Evolutionary conservation across 2,329 filamentous ascomycete genomes (phyloP), one percentile per base, ranked within the genome.

Genomic region (Fusarium sp.): DNA sequence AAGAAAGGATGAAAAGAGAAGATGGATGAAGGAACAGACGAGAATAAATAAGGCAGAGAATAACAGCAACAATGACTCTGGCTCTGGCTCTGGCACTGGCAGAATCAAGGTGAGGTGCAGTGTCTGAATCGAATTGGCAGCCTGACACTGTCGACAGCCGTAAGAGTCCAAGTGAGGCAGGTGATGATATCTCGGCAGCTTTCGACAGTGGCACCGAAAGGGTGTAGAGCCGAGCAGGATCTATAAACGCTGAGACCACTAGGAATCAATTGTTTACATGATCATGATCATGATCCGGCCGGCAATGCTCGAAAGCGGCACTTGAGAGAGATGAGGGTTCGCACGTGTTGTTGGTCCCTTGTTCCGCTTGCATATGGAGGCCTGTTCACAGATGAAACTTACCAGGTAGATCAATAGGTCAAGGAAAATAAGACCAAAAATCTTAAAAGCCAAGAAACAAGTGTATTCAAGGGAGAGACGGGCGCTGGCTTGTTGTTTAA

Each of bases 321-420:
- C 55, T 56, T 38, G 45, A 32, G 62, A 58, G 45, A 32, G 56
- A 55, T 39, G 67, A 32, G 44, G 44, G 38, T 47, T 62, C 38
- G 30, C 12, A 34, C 8, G 12, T 26, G 22, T 26, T 52, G 32
- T 32, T n/a, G 41, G 42, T 50, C 70, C 63, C 70, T 30, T 51
- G 38, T 52, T 66, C 41, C 55, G 56, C 28, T 47, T 70, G 57
- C 66, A 61, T 61, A 57, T 57, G 36, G 50, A 65, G 67, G 59
- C 67, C 61, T 56, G 55, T 57, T 61, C 39, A 32, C 34, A 5
- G 28, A 42, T 48, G 15, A 62, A 68, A 74, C 71, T 73, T 68
- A 73, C 71, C 71, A 73, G 41, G 56, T 36, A 66, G 51, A 59
- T 36, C 51, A 41, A 59, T 28, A 61, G 58, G 41, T 24, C 67